These are phyloP conservation scores for Aspergillus eucalypticola DNA, from an alignment of 2,329 filamentous ascomycete genomes.

Conservation along the genomic window DNA sequence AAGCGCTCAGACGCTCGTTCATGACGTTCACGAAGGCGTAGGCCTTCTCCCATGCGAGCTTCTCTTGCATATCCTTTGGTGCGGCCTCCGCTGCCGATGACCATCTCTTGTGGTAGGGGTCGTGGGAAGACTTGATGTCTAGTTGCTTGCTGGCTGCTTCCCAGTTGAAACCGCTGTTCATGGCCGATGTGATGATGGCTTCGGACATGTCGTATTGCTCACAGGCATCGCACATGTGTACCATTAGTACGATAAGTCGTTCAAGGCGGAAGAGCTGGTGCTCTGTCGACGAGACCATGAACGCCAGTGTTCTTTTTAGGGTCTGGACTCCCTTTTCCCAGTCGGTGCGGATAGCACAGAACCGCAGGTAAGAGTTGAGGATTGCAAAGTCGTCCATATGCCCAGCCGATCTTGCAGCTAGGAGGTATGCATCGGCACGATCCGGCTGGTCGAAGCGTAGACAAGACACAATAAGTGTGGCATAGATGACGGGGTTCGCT, in stretches of 20 bases:
- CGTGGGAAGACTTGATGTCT: constrained; percentile 28
- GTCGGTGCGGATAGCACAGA: constrained; percentile 38
- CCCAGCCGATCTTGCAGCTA: constrained; percentile 35
- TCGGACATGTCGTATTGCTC: constrained; percentile 30
- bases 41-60: constrained; percentile 34
- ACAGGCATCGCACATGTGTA: constrained; percentile 41
- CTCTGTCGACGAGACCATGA: constrained; percentile 37
- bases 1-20: constrained; percentile 28
- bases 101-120: constrained; percentile 33
- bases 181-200: constrained; percentile 37
- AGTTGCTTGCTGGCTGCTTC: constrained; percentile 26
- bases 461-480: constrained; percentile 38
- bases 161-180: constrained; percentile 39
- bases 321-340: constrained; percentile 38
- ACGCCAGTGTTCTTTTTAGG: constrained; percentile 38
- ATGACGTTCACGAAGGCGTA: constrained; percentile 35
- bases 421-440: constrained; percentile 44
- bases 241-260: constrained; percentile 41
- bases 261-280: constrained; percentile 31
- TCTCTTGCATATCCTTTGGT: constrained; percentile 18
- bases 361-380: constrained; percentile 41
- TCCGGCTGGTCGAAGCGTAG: constrained; percentile 45
- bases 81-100: constrained; percentile 24
- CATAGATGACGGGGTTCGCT: constrained; percentile 36
- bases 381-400: constrained; percentile 41